Conservation (phyloP, 805 yeast species). For the Hanseniaspora valbyensis region DNA sequence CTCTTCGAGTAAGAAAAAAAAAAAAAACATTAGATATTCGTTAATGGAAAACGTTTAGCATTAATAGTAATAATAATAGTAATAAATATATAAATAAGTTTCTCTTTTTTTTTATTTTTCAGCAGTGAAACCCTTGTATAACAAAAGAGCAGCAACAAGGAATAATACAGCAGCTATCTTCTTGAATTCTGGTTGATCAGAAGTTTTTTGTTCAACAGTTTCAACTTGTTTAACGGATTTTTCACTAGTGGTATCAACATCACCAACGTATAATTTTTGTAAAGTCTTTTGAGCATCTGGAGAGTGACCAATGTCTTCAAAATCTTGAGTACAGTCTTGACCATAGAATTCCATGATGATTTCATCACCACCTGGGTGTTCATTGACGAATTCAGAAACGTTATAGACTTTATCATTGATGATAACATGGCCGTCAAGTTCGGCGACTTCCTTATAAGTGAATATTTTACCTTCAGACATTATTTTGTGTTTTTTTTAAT, state of each 20-base stretch:
- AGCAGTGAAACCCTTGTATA: constrained; percentile 18
- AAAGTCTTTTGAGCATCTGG: constrained; percentile 84
- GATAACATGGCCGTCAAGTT: constrained; percentile 79
- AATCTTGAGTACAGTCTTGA: constrained; percentile 67
- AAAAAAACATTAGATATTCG: too few relatives aligned
- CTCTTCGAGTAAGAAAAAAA: too few relatives aligned
- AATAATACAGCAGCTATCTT: constrained; percentile 68
- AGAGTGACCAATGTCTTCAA: constrained; percentile 93
- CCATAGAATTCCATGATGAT: constrained; percentile 72
- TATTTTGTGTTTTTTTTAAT: too few relatives aligned
- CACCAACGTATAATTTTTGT: constrained; percentile 61
- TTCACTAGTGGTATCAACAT: constrained; percentile 52
- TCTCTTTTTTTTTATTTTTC: not conserved
- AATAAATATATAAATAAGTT: not conserved
- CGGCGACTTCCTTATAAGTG: constrained; percentile 56
- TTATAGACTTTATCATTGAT: constrained; percentile 76
- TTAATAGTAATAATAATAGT: not conserved
- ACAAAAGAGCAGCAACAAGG: constrained; percentile 36
- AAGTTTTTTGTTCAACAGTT: constrained; percentile 37
- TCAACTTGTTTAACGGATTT: constrained; percentile 25
- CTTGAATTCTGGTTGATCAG: constrained; percentile 43
- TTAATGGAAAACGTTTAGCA: too few relatives aligned
- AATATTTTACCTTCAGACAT: constrained; percentile 33
- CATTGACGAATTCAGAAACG: constrained; percentile 49
- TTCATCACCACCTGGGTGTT: constrained; percentile 75